phyloP scores from a whole-genome alignment of 2,329 filamentous ascomycete genomes.

The Ophiostoma sp. region DNA sequence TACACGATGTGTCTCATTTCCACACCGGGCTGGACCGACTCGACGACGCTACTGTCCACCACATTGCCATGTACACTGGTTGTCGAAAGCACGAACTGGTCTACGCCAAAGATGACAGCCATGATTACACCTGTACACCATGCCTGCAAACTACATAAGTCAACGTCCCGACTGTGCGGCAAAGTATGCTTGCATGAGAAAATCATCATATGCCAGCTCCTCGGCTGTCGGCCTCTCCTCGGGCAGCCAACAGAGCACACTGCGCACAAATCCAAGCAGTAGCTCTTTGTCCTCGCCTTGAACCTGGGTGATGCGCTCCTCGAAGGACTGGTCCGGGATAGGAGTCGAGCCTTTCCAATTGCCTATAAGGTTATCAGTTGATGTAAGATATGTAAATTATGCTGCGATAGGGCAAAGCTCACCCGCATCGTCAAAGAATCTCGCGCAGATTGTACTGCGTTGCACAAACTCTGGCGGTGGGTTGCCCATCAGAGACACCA shows the following conservation, averaged over 20 bases:
- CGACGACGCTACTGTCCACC: no score
- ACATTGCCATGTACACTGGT: neutral
- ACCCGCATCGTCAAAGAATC: constrained; percentile 7
- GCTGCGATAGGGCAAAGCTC: neutral
- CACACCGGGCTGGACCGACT: no score
- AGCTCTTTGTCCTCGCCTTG: constrained; percentile 6
- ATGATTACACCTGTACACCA: neutral
- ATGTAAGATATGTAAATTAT: neutral
- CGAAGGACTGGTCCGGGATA: constrained; percentile 7
- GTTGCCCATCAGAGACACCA: constrained; percentile 11
- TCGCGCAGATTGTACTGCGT: constrained; percentile 4
- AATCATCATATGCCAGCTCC: constrained; percentile 13
- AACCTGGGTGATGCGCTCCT: constrained; percentile 8
- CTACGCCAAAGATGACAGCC: no score
- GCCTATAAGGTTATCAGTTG: constrained; percentile 5
- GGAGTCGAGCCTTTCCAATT: constrained; percentile 5
- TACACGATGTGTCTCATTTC: no score
- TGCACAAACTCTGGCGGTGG: constrained; percentile 3
- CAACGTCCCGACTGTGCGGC: neutral
- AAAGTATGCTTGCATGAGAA: constrained; percentile 13
- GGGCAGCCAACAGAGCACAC: constrained; percentile 8
- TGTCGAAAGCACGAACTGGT: no score
- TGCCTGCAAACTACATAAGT: neutral
- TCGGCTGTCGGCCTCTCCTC: constrained; percentile 8
- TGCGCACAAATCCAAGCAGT: constrained; percentile 12